These are phyloP conservation scores for Nicotiana tomentosiformis DNA, from an alignment of 257 asterid species.

Conservation along the genomic window DNA sequence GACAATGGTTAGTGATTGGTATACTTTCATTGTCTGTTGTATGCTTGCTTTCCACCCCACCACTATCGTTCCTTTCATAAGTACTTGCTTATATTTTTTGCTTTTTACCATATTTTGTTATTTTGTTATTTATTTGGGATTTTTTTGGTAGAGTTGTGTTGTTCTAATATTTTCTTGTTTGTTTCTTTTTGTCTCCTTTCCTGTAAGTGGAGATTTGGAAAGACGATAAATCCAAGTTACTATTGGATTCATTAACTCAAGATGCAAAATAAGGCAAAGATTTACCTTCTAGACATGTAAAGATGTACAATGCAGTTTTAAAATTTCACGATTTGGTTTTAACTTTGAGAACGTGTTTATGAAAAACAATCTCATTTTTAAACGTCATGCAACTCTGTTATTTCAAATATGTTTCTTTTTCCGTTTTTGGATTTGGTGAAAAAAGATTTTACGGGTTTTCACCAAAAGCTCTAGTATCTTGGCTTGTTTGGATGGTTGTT, in stretches of 20 bases:
- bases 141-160: background rate
- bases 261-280: background rate
- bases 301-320: background rate
- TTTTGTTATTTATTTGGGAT: background rate
- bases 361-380: background rate
- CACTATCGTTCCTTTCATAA: background rate
- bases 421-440: no score
- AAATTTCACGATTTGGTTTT: no score
- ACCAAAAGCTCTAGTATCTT: no score
- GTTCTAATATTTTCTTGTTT: background rate
- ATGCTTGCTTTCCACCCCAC: background rate
- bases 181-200: background rate
- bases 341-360: no score
- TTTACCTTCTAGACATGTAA: background rate
- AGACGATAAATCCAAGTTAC: no score
- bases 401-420: no score
- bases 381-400: no score
- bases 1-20: background rate
- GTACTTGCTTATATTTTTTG: background rate
- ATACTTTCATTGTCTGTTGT: background rate
- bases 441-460: no score
- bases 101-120: background rate
- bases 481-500: no score
- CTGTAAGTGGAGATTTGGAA: background rate
- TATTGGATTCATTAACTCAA: no score